Percentiles rank a stretch among this genome's conserved stretches.
Evolutionary conservation across 352 stramenopile genomes (phyloP).

Genomic region (Pythium dissimile): DNA sequence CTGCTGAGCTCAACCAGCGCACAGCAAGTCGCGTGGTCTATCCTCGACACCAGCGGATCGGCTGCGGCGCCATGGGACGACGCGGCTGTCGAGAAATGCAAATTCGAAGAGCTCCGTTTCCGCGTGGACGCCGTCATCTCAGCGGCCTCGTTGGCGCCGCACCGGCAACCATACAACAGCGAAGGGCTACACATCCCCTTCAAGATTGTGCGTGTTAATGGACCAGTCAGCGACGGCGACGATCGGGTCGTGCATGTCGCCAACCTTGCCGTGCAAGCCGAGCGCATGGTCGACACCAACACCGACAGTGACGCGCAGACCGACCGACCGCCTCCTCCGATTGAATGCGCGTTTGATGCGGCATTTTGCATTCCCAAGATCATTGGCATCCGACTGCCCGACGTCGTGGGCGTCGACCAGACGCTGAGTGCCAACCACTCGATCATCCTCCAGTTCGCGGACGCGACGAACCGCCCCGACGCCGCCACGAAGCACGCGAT

Average conservation of each 20-base stretch:
- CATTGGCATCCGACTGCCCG: slow-evolving; percentile 42
- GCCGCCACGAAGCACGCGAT: slow-evolving; percentile 31
- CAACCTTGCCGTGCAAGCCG: no score
- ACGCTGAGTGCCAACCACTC: slow-evolving; percentile 38
- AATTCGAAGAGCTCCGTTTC: slow-evolving; percentile 13
- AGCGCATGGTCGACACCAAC: no score
- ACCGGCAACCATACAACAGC: background rate
- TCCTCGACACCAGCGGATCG: slow-evolving; percentile 1
- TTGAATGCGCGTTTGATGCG: slow-evolving; percentile 47
- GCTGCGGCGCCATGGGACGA: background rate
- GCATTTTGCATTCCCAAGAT: slow-evolving; percentile 54
- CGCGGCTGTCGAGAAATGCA: slow-evolving; percentile 5
- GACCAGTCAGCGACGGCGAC: no score
- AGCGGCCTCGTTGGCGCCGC: background rate
- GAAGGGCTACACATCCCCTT: background rate
- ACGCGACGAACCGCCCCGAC: slow-evolving; percentile 45
- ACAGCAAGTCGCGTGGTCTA: slow-evolving; percentile 4
- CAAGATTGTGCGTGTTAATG: slow-evolving; percentile 6
- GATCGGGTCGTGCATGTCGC: no score
- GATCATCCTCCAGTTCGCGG: slow-evolving; percentile 51
- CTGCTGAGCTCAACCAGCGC: background rate
- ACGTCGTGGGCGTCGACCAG: slow-evolving; percentile 21
- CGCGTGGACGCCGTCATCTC: background rate
- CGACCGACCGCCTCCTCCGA: background rate
- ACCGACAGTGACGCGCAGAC: background rate